Evolutionary conservation across 2,329 filamentous ascomycete species (phyloP).

Genomic region (Neodidymelliopsis sp.): DNA sequence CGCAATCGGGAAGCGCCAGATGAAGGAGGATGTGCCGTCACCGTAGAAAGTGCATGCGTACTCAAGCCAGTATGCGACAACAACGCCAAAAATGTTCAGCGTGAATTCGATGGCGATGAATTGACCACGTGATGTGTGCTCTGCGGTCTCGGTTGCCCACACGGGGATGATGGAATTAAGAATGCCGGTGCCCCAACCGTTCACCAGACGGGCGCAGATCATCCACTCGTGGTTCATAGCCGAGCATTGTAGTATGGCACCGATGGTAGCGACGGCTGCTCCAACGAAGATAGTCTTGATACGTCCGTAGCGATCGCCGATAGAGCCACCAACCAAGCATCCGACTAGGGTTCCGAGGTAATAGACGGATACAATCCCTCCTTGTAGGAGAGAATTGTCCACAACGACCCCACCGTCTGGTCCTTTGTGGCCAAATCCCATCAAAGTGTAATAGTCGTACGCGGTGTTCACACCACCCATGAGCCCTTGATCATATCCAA

Average conservation of each 20-base stretch:
- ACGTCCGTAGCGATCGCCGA: constrained; percentile 36
- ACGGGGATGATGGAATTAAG: constrained; percentile 75
- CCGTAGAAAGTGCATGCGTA: constrained; percentile 67
- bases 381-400: constrained; percentile 37
- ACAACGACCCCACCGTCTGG: constrained; percentile 33
- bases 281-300: constrained; percentile 41
- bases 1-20: constrained; percentile 73
- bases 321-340: constrained; percentile 33
- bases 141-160: constrained; percentile 74
- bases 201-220: constrained; percentile 63
- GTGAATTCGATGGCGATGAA: constrained; percentile 78
- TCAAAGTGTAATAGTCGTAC: constrained; percentile 40
- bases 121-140: constrained; percentile 71
- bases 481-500: constrained; percentile 46
- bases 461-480: constrained; percentile 46
- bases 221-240: constrained; percentile 70
- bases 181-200: constrained; percentile 73
- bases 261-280: constrained; percentile 45
- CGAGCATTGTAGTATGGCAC: constrained; percentile 70
- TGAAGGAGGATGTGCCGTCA: constrained; percentile 63
- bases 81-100: constrained; percentile 74
- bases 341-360: constrained; percentile 41
- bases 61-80: constrained; percentile 63
- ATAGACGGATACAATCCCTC: constrained; percentile 45
- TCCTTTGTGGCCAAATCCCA: constrained; percentile 41